Conservation (phyloP, 495 filamentous ascomycete genomes). For the Collariella sp. region DNA sequence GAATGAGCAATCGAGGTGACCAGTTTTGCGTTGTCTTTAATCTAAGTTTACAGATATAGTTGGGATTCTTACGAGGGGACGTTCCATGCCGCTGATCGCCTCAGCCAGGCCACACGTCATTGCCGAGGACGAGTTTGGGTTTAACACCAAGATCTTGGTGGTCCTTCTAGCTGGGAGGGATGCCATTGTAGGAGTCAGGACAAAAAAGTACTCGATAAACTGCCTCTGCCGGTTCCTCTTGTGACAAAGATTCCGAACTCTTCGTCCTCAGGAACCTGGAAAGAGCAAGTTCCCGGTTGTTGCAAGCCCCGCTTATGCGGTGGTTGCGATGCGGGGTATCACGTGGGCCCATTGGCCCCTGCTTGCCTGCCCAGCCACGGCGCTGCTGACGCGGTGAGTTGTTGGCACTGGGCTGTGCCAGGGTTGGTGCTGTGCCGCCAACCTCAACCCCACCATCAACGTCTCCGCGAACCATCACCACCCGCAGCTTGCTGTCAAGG, state of each 20-base stretch:
- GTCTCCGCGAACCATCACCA: conserved; percentile 9
- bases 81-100: conserved; percentile 47
- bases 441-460: conserved; percentile 25
- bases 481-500: conserved; percentile 7
- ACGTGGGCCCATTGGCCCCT: conserved; percentile 17
- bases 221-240: no score
- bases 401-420: neutral
- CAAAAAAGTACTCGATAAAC: no score
- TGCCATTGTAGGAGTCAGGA: conserved; percentile 19
- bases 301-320: neutral
- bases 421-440: neutral
- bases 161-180: conserved; percentile 23
- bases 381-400: conserved; percentile 10
- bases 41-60: no score
- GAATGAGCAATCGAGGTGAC: no score
- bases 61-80: conserved; percentile 33
- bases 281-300: neutral
- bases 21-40: no score
- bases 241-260: no score
- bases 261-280: neutral
- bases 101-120: conserved; percentile 74
- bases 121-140: conserved; percentile 74
- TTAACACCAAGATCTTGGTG: conserved; percentile 66
- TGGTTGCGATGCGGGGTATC: conserved; percentile 29
- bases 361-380: conserved; percentile 13